phyloP scores from a whole-genome alignment of 192 early-diverging fungal species.

The Rhizophagus sp. region DNA sequence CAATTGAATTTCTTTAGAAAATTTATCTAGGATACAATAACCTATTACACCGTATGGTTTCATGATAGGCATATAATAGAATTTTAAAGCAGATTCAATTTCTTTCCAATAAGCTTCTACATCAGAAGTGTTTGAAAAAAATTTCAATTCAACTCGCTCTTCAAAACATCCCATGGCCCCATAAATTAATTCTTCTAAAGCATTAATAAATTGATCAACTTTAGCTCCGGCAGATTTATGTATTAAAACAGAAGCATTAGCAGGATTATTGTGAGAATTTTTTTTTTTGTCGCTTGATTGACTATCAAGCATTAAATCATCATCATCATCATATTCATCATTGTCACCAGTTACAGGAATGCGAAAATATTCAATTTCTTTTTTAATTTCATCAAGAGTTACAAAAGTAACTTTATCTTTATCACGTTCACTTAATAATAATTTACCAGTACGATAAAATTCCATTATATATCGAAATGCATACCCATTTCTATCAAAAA shows the following conservation, averaged over 20 bases:
- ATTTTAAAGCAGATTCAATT: not conserved
- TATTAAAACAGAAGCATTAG: not conserved
- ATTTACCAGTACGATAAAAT: constrained; percentile 26
- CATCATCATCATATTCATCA: not conserved
- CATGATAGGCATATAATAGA: not conserved
- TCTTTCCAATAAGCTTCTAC: not conserved
- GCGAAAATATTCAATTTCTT: not conserved
- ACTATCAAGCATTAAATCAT: not conserved
- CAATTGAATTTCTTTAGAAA: not conserved
- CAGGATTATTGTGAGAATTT: not conserved
- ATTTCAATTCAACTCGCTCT: not conserved
- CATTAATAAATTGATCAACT: not conserved
- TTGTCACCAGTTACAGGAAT: not conserved
- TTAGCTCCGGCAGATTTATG: not conserved
- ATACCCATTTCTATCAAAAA: constrained; percentile 26
- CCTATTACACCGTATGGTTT: not conserved
- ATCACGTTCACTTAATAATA: not conserved
- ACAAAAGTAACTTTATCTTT: not conserved
- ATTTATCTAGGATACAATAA: not conserved
- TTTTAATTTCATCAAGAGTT: not conserved
- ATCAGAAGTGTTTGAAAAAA: not conserved
- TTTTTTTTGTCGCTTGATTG: not conserved
- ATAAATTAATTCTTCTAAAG: not conserved
- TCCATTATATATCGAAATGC: constrained; percentile 19
- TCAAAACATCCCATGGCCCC: not conserved